phyloP scores from a whole-genome alignment of 108 stramenopile species.

The Nitzschia sp. region DNA sequence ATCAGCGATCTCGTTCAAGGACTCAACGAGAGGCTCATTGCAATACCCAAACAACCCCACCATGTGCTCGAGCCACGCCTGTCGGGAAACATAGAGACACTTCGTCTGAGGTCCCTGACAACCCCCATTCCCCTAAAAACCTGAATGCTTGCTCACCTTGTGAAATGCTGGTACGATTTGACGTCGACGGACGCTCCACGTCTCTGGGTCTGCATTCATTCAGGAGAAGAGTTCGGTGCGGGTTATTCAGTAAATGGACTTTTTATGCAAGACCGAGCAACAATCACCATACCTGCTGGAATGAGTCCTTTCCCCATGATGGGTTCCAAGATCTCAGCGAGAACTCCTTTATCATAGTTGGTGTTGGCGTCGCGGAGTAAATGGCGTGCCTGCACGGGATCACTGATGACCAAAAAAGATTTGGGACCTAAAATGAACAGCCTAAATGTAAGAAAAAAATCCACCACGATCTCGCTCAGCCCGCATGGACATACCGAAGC shows the following conservation, averaged over 20 bases:
- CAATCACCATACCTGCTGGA: conserved; percentile 25
- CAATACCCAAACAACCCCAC: conserved; percentile 91
- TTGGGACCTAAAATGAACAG: conserved; percentile 92
- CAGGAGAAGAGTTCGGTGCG: too few relatives aligned
- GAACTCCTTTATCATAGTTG: conserved; percentile 85
- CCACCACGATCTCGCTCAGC: not conserved
- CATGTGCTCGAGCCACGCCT: conserved; percentile 94
- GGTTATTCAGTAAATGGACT: not conserved
- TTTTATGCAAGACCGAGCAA: too few relatives aligned
- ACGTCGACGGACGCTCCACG: conserved; percentile 89
- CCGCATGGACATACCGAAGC: conserved; percentile 59
- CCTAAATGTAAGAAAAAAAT: not conserved
- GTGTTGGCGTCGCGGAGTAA: conserved; percentile 84
- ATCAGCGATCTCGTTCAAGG: conserved; percentile 60
- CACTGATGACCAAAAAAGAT: conserved; percentile 92
- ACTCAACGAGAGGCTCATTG: conserved; percentile 77
- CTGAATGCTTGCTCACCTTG: conserved; percentile 33
- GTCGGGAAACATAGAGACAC: too few relatives aligned
- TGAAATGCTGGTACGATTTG: conserved; percentile 97
- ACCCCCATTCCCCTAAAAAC: too few relatives aligned
- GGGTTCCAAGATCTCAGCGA: conserved; percentile 89
- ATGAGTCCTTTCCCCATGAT: conserved; percentile 93
- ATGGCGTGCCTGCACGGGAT: conserved; percentile 90
- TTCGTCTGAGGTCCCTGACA: too few relatives aligned
- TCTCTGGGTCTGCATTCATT: conserved; percentile 94